phyloP scores from a whole-genome alignment of 345 rosid species.

The Gossypium sturtianum region DNA sequence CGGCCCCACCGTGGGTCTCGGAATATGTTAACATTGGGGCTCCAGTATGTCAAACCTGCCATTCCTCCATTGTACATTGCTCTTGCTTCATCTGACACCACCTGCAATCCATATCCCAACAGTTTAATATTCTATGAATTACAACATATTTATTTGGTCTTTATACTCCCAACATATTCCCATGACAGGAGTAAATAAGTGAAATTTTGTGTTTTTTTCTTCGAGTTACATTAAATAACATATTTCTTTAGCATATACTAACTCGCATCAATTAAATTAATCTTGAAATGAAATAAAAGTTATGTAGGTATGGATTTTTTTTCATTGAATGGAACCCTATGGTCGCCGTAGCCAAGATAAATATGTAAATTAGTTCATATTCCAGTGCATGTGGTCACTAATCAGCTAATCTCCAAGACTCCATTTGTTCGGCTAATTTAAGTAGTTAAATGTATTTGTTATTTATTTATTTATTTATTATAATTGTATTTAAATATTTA shows the following conservation, averaged over 20 bases:
- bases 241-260: too few relatives aligned
- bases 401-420: neutral
- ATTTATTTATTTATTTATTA: too few relatives aligned
- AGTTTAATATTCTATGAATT: neutral
- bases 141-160: neutral
- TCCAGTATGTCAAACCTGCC: conserved; percentile 73
- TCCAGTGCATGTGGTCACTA: neutral
- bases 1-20: conserved; percentile 92
- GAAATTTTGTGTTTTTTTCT: too few relatives aligned
- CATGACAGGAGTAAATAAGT: too few relatives aligned
- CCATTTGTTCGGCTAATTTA: neutral
- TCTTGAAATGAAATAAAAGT: too few relatives aligned
- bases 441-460: too few relatives aligned
- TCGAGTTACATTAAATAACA: too few relatives aligned
- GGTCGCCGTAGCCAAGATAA: neutral
- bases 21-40: conserved; percentile 74
- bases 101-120: conserved; percentile 20
- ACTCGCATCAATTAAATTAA: too few relatives aligned
- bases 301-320: too few relatives aligned
- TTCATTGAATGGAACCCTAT: neutral
- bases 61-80: conserved; percentile 75
- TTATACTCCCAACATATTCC: too few relatives aligned
- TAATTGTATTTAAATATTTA: too few relatives aligned
- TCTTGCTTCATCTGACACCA: conserved; percentile 75
- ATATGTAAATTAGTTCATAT: neutral